These are phyloP conservation scores for Colletotrichum musae DNA, from an alignment of 2,329 filamentous ascomycete genomes.

Conservation along the genomic window DNA sequence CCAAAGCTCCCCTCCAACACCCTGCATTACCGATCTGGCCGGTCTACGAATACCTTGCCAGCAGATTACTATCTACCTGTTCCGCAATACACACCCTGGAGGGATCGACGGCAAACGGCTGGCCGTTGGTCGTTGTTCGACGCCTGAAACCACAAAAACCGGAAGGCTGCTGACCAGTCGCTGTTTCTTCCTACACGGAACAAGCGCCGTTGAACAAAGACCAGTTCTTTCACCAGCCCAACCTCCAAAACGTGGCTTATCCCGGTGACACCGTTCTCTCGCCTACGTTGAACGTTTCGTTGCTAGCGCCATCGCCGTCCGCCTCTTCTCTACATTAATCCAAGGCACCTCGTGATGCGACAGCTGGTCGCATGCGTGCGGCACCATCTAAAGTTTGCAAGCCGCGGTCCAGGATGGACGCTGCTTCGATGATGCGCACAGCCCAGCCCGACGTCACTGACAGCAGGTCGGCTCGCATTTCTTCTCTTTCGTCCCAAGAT, in stretches of 20 bases:
- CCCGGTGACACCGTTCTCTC: conserved; percentile 9
- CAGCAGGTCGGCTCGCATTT: conserved; percentile 27
- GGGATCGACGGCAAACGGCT: background rate
- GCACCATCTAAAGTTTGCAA: conserved; percentile 14
- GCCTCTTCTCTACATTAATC: background rate
- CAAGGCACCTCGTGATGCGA: background rate
- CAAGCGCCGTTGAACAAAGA: conserved; percentile 13
- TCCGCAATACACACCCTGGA: background rate
- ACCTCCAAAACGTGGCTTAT: conserved; percentile 16
- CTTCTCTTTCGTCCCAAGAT: conserved; percentile 28
- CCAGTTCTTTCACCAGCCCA: conserved; percentile 2
- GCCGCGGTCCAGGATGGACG: conserved; percentile 22
- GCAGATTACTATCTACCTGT: background rate
- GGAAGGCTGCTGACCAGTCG: conserved; percentile 1
- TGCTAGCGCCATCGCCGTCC: background rate
- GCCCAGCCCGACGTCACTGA: conserved; percentile 30
- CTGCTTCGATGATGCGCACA: conserved; percentile 22
- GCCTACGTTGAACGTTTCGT: background rate
- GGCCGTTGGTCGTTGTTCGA: background rate
- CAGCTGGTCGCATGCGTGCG: conserved; percentile 11
- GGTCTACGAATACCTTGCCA: background rate
- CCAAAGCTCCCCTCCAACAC: no score
- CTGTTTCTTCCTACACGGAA: conserved; percentile 5
- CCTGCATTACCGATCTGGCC: background rate
- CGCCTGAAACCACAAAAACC: conserved; percentile 21